Evolutionary conservation across 208 protist genomes (phyloP).

Genomic region (Acanthamoeba comandoni): DNA sequence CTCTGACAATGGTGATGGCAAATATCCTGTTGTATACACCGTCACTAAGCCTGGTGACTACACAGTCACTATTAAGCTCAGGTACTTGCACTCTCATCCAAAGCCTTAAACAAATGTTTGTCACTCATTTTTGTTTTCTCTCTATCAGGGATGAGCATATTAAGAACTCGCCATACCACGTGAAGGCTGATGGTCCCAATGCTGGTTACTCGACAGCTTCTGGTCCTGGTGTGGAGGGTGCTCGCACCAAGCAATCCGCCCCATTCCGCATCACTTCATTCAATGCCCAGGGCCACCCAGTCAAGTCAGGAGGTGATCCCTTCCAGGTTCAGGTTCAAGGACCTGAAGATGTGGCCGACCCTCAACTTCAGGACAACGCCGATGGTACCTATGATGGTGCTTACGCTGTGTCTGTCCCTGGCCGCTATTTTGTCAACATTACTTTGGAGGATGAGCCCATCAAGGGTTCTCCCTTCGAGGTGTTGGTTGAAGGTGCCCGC

Average conservation of each 20-base stretch:
- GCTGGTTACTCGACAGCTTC: slow-evolving; percentile 65
- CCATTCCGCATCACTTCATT: slow-evolving; percentile 66
- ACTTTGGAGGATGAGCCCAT: slow-evolving; percentile 78
- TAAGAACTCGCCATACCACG: slow-evolving; percentile 72
- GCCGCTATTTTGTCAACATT: slow-evolving; percentile 81
- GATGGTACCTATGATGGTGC: slow-evolving; percentile 82
- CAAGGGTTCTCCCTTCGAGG: slow-evolving; percentile 79
- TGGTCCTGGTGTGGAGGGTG: slow-evolving; percentile 72
- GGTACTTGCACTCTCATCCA: background rate
- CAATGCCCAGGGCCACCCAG: slow-evolving; percentile 72
- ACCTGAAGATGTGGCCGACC: slow-evolving; percentile 75
- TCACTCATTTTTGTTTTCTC: background rate
- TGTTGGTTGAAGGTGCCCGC: slow-evolving; percentile 80
- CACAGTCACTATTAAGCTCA: slow-evolving; percentile 77
- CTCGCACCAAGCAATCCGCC: slow-evolving; percentile 44
- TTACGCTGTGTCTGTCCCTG: slow-evolving; percentile 79
- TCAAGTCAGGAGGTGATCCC: slow-evolving; percentile 61
- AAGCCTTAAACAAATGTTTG: too few species aligned
- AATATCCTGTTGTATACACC: slow-evolving; percentile 81
- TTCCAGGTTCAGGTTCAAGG: slow-evolving; percentile 73
- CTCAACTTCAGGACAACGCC: slow-evolving; percentile 80
- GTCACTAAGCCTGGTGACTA: slow-evolving; percentile 79
- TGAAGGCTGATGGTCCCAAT: slow-evolving; percentile 65
- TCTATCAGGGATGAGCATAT: slow-evolving; percentile 61
- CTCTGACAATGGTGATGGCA: slow-evolving; percentile 84